Evolutionary conservation across 169 alveolate genomes (phyloP).

Genomic region (Eimeria necatrix): DNA sequence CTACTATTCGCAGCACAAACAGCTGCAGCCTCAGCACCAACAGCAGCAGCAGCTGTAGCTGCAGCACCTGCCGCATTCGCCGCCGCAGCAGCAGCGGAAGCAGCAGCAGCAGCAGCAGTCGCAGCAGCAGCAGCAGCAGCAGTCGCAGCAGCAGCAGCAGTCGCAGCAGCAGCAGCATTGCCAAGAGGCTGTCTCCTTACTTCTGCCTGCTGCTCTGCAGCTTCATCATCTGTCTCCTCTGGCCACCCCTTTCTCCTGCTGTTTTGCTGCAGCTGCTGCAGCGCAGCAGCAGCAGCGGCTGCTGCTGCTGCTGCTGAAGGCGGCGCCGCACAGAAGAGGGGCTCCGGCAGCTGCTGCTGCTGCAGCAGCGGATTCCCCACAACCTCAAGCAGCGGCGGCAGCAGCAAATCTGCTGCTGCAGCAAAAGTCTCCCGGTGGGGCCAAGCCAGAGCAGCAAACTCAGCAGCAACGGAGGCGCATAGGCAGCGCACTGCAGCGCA

Average conservation of each 20-base stretch:
- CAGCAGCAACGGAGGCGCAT: conserved; percentile 58
- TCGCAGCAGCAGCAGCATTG: not conserved
- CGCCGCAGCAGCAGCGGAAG: not conserved
- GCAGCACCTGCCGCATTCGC: not conserved
- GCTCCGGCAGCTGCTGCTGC: conserved; percentile 7
- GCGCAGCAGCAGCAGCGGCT: conserved; percentile 38
- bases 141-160: conserved; percentile 19
- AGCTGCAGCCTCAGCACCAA: not conserved
- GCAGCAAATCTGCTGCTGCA: conserved; percentile 33
- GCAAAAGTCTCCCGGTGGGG: conserved; percentile 35
- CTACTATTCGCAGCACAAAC: not conserved
- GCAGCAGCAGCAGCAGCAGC: not conserved
- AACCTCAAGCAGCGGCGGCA: conserved; percentile 40
- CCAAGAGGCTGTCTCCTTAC: not conserved
- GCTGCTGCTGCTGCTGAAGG: conserved; percentile 22
- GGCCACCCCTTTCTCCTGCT: conserved; percentile 21
- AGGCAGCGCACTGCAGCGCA: conserved; percentile 52
- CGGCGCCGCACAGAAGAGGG: not conserved
- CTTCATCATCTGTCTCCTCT: conserved; percentile 45
- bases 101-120: not conserved
- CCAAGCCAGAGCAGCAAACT: conserved; percentile 66
- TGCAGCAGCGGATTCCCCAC: conserved; percentile 51
- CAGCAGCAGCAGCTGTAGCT: not conserved
- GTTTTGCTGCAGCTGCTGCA: conserved; percentile 28
- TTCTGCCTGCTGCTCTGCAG: conserved; percentile 37